Conservation (phyloP, 441 rosid genomes). For the Rhodomyrtus psidioides region DNA sequence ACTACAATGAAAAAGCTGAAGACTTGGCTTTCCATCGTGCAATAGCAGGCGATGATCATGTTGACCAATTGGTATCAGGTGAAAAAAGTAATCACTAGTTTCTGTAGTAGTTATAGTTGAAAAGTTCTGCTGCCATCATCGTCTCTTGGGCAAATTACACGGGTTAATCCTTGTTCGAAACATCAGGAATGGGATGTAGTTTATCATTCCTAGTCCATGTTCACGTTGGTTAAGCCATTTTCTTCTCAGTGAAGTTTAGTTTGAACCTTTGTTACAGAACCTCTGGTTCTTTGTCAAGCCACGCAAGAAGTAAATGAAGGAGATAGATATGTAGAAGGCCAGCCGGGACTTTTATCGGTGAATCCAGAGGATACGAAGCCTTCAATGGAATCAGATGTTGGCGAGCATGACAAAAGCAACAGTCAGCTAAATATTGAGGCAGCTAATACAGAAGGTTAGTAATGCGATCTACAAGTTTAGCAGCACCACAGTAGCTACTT, state of each 20-base stretch:
- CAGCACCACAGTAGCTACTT: background rate
- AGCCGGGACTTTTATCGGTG: background rate
- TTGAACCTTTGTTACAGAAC: background rate
- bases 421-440: background rate
- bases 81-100: slow-evolving; percentile 16
- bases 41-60: slow-evolving; percentile 1
- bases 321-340: background rate
- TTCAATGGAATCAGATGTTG: background rate
- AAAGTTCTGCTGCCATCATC: background rate
- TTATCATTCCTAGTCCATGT: background rate
- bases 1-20: slow-evolving; percentile 8
- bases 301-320: background rate
- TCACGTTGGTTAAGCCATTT: background rate
- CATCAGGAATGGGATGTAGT: background rate
- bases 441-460: background rate
- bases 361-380: background rate
- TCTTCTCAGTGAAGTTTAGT: background rate
- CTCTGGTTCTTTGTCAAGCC: background rate
- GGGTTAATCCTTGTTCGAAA: background rate
- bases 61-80: background rate
- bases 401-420: background rate
- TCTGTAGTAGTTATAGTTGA: background rate
- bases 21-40: slow-evolving; percentile 13
- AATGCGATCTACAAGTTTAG: background rate
- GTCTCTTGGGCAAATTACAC: background rate